These are phyloP conservation scores for Lipomyces kockii DNA, from an alignment of 805 yeast species.

Conservation along the genomic window DNA sequence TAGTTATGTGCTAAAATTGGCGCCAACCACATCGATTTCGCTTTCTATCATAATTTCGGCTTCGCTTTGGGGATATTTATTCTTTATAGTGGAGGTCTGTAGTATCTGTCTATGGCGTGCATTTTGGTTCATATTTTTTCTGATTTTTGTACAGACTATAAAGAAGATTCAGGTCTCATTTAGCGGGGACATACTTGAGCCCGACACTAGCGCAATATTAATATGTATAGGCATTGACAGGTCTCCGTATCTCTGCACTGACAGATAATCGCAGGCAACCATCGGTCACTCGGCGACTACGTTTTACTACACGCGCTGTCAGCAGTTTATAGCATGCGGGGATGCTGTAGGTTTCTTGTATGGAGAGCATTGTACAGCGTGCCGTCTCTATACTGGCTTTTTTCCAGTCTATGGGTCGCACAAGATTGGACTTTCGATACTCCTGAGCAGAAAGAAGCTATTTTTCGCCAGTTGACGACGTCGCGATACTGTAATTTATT, in stretches of 20 bases:
- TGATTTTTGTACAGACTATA: constrained; percentile 19
- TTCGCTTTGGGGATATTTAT: constrained; percentile 31
- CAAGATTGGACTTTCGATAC: constrained; percentile 32
- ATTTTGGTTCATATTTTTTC: background rate
- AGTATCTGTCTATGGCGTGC: background rate
- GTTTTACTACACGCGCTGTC: constrained; percentile 28
- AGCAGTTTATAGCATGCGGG: constrained; percentile 20
- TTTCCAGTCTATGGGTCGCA: constrained; percentile 24
- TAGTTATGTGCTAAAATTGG: background rate
- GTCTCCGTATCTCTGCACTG: background rate
- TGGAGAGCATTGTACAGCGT: constrained; percentile 27
- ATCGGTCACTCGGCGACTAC: constrained; percentile 24
- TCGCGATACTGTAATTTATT: constrained; percentile 16
- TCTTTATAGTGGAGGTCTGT: constrained; percentile 25
- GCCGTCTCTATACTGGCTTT: constrained; percentile 28
- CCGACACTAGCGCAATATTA: constrained; percentile 20
- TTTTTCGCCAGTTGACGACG: constrained; percentile 1
- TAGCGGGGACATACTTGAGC: constrained; percentile 32
- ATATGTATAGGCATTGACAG: constrained; percentile 14
- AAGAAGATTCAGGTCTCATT: constrained; percentile 28
- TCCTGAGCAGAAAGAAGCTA: constrained; percentile 10
- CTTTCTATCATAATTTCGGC: constrained; percentile 17
- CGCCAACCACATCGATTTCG: background rate
- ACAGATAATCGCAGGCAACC: constrained; percentile 23
- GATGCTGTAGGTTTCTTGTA: constrained; percentile 18